phyloP scores from a whole-genome alignment of 2,329 filamentous ascomycete species.

The Colletotrichum euphorbiae region DNA sequence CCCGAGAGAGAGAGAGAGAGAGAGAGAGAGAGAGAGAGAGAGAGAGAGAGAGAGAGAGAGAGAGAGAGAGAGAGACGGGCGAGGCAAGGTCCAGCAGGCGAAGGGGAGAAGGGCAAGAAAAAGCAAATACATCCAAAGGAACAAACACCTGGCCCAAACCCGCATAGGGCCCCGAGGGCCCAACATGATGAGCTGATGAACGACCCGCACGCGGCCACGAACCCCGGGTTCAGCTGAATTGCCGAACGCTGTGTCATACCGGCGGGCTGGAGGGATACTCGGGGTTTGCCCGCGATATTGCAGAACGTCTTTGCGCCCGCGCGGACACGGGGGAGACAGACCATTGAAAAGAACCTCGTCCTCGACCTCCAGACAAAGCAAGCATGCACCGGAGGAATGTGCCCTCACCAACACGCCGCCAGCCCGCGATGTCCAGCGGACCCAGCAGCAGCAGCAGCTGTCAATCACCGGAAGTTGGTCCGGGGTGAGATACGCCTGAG shows the following conservation, averaged over 20 bases:
- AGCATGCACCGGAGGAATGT: conserved; percentile 7
- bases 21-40: not conserved
- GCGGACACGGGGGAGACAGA: not conserved
- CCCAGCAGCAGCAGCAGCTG: not conserved
- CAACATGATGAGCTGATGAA: conserved; percentile 30
- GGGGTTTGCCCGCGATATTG: too few relatives aligned
- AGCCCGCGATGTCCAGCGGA: not conserved
- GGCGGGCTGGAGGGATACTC: not conserved
- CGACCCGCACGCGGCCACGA: conserved; percentile 20
- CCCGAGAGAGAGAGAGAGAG: not conserved
- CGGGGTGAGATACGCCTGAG: not conserved
- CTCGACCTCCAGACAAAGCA: conserved; percentile 4
- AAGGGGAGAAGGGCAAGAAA: not conserved
- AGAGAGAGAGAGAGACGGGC: not conserved
- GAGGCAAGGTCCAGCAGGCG: not conserved
- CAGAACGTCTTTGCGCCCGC: not conserved
- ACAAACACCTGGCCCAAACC: conserved; percentile 21
- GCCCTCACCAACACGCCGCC: not conserved
- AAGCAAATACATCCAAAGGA: conserved; percentile 25
- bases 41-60: not conserved
- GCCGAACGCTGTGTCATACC: not conserved
- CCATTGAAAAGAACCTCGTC: not conserved
- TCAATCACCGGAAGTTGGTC: not conserved
- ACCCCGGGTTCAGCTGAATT: conserved; percentile 9
- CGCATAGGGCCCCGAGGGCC: conserved; percentile 13